These are phyloP conservation scores for Typha latifolia DNA, from an alignment of 176 grass and related monocot species.

Conservation along the genomic window DNA sequence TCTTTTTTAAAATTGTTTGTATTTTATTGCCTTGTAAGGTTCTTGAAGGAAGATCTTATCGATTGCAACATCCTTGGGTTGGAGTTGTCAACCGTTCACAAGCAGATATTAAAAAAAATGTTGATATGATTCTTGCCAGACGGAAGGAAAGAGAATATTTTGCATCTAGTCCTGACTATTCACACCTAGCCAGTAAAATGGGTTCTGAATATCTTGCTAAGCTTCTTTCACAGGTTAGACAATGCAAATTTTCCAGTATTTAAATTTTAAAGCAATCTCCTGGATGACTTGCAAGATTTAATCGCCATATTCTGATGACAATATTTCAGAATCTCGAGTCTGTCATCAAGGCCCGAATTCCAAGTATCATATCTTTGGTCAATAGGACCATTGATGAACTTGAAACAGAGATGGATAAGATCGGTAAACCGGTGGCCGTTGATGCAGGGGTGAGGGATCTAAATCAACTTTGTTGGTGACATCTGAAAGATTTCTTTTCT, in stretches of 20 bases:
- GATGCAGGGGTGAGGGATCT: constrained; percentile 52
- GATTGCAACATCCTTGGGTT: constrained; percentile 58
- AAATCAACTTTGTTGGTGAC: background rate
- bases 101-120: constrained; percentile 82
- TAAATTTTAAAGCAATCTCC: too few species aligned
- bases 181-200: constrained; percentile 55
- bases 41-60: constrained; percentile 68
- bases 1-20: constrained; percentile 4
- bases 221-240: constrained; percentile 59
- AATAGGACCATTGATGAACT: constrained; percentile 70
- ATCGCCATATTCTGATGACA: background rate
- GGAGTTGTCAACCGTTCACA: constrained; percentile 82
- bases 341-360: constrained; percentile 62
- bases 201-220: constrained; percentile 68
- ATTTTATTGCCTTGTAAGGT: constrained; percentile 26
- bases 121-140: constrained; percentile 62
- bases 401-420: constrained; percentile 50
- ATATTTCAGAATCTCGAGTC: constrained; percentile 57
- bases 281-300: background rate
- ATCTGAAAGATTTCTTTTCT: background rate
- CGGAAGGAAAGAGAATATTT: constrained; percentile 68
- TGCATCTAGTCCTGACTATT: constrained; percentile 60
- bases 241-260: too few species aligned
- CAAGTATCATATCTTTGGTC: constrained; percentile 53
- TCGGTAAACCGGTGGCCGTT: constrained; percentile 48